Evolutionary conservation across 2,329 filamentous ascomycete species (phyloP), one percentile per base, ranked within the genome.

Genomic region (Cytospora chrysosperma): DNA sequence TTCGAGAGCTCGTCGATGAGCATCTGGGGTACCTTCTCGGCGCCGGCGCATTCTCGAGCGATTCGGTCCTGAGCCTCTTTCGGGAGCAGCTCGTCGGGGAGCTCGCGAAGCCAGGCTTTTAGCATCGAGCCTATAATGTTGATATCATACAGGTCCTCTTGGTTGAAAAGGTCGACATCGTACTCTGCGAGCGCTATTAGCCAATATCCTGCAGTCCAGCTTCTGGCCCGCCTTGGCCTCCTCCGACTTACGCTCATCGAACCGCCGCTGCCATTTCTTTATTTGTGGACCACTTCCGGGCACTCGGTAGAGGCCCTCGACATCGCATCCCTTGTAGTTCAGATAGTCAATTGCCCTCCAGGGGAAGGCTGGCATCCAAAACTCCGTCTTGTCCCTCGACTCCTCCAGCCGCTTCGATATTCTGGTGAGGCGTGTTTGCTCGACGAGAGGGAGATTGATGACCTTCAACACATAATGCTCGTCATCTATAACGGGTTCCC

Each of bases 271-370:
- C 90, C 93, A 98, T 72, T 92, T 91, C 76, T 95, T 95, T 69
- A 98, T 91, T 71, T 96, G 91, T 55, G 90, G 90, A 2, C 91
- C 91, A 74, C 92, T 96, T 28, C 94, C 94, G 15, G 94, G 93
- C 50, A 98, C 90, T 64, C 94, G 88, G 74, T 98, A 98, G 4
- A 98, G 81, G 4, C 94, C 94, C 76, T 97, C 94, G 47, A 96
- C 92, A 72, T 97, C 93, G 70, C 91, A 95, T 47, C 92, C 92
- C 73, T 95, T 96, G 77, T 93, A 95, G 75, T 97, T 97, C 59
- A 98, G 81, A 74, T 96, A 97, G 77, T 98, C 94, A 68, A 98
- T 97, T 64, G 93, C 96, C 67, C 94, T 85, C 90, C 94, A 97
- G 0, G 94, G 93, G 64, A 98, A 88, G 8, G 93, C 91, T 15